These are phyloP conservation scores for Cucumis cinereus DNA, from an alignment of 306 rosid genomes.

Conservation along the genomic window DNA sequence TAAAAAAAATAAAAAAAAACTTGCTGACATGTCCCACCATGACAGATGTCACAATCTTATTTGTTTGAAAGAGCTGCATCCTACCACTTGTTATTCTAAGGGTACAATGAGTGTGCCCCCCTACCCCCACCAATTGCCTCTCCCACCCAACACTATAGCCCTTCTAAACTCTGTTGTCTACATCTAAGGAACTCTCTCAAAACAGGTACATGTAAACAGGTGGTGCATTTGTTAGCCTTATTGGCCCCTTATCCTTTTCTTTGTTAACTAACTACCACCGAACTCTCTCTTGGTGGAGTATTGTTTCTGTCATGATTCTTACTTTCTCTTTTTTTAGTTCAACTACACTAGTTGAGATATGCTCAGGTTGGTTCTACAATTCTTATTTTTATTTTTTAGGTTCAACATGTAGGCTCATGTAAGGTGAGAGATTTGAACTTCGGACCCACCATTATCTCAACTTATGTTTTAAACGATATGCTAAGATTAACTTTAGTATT, in stretches of 20 bases:
- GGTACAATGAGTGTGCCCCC: neutral
- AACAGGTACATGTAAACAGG: neutral
- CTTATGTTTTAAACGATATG: too few species aligned
- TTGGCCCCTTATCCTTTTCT: neutral
- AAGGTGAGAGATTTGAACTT: too few species aligned
- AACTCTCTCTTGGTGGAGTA: neutral
- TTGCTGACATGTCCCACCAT: conserved; percentile 3
- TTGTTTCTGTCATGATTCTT: too few species aligned
- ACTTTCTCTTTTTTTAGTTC: too few species aligned
- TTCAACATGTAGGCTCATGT: too few species aligned
- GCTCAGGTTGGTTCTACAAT: too few species aligned
- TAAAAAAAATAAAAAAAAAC: too few species aligned
- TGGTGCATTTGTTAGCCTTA: neutral
- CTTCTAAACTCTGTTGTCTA: neutral
- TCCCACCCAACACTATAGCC: neutral
- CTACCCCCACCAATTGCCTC: neutral
- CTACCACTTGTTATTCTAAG: neutral
- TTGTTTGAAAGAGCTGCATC: neutral
- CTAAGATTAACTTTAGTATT: too few species aligned
- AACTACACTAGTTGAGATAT: too few species aligned
- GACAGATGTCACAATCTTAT: neutral
- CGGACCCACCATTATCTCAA: too few species aligned
- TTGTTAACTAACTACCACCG: neutral
- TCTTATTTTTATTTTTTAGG: too few species aligned
- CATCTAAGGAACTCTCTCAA: neutral